Base-by-base conservation (phyloP, 164 flowering plant genomes). In the Platanus orientalis region DNA sequence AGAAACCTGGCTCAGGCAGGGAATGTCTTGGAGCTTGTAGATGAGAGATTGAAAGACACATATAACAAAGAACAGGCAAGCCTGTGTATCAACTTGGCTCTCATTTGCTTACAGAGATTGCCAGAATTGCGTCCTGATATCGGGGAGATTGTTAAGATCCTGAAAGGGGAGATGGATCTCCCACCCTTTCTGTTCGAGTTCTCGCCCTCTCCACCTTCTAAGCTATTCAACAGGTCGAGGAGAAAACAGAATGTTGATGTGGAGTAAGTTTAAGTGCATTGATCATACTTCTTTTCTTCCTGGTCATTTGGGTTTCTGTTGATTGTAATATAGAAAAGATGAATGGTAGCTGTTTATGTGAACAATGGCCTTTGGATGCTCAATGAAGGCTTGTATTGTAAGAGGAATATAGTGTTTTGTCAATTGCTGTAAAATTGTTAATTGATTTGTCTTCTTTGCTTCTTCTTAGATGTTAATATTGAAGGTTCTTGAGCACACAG, bases 91-190 rank as follows among this genome's bases (percentile, higher is more conserved):
- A 82, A 88, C 69, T 71, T 95, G 68, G 99, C 96, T 1, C 79
- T 95, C 20, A 66, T 77, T 70, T 95, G 99, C 73, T 67, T 95
- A 60, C 97, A 92, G 74, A 88, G 79, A 71, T 75, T 85, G 81
- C 98, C 99, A 0, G 99, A 95, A 73, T 71, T 92, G 62, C 62
- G 99, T 61, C 99, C 98, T 0, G 95, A 92, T 44, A 85, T 81
- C 36, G 82, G 80, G 1, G 99, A 95, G 25, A 75, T 88, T 64
- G 88, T 92, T 19, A 88, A 71, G 86, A 81, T 88, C 54, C 72
- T 95, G 73, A 84, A 73, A 75, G 96, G 99, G 62, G 97, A 92
- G 67, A 81, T 83, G 81, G 97, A 91, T 48, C 77, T 90, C 4
- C 95, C 94, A 1, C 59, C 71, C 1, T 65, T 87, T 3, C 96